Evolutionary conservation across 306 rosid species (phyloP).

Genomic region (Dalbergia cochinchinensis): DNA sequence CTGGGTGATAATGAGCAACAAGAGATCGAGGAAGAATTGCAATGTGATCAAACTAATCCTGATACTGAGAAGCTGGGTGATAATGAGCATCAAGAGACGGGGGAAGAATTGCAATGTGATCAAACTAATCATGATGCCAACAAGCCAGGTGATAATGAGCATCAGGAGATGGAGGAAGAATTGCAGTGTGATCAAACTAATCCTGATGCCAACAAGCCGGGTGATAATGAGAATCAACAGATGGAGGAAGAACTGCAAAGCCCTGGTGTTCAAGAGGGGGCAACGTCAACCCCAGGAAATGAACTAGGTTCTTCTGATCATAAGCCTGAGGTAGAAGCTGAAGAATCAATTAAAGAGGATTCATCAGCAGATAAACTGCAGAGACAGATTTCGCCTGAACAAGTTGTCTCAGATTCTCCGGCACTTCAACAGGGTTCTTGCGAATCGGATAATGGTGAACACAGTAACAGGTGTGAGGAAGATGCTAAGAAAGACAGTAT

Average conservation of each 20-base stretch:
- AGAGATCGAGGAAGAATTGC: constrained; percentile 46
- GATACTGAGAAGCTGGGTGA: constrained; percentile 26
- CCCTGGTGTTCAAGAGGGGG: constrained; percentile 41
- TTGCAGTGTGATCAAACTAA: constrained; percentile 39
- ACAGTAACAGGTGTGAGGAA: constrained; percentile 22
- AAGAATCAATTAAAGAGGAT: constrained; percentile 40
- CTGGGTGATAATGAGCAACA: constrained; percentile 16
- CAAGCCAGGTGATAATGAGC: constrained; percentile 31
- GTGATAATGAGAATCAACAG: constrained; percentile 37
- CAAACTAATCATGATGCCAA: constrained; percentile 35
- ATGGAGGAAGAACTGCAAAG: constrained; percentile 48
- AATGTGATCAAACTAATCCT: constrained; percentile 36
- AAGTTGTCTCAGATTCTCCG: constrained; percentile 36
- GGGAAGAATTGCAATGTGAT: constrained; percentile 39
- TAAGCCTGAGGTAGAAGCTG: constrained; percentile 44
- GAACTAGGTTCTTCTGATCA: constrained; percentile 50
- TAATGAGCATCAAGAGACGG: constrained; percentile 42
- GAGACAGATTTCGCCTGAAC: constrained; percentile 37
- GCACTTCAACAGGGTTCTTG: constrained; percentile 28
- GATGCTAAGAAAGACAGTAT: constrained; percentile 35
- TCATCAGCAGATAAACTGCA: constrained; percentile 31
- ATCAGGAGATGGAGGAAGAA: constrained; percentile 45
- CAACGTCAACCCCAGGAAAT: constrained; percentile 39
- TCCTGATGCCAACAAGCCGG: constrained; percentile 31
- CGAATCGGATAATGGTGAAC: constrained; percentile 40